Evolutionary conservation across 352 stramenopile species (phyloP), one percentile per base, ranked within the genome.

Genomic region (Pythium brachiatum): DNA sequence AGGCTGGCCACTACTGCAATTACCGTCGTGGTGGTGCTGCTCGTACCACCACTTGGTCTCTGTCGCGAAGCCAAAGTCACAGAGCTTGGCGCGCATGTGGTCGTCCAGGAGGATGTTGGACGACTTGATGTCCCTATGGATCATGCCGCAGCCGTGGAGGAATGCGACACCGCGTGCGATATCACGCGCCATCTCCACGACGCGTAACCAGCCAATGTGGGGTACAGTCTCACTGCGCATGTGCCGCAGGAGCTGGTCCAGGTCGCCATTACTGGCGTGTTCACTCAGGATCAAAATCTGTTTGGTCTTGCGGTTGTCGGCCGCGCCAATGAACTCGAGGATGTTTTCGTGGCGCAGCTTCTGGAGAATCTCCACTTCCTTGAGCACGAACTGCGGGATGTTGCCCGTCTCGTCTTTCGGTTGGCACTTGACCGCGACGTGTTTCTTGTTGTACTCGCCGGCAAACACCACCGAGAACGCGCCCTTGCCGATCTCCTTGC

Each of bases 81-180:
- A 95, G 18, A 95, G 74, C 68, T 92, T 92, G 48, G 83, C 78
- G 39, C 73, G 78, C 58, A 83, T 78, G 16, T 86, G 53, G 12
- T 84, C 76, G 59, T 94, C 86, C 32, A 95, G 73, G 38, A 95
- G 56, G 29, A 95, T 93, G 57, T 95, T 95, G 60, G 83, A 90
- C n/a, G 84, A 90, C 68, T 95, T 95, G 66, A 95, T 91, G 63
- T 95, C 86, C 13, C 86, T 78, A 53, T 95, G 86, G 57, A 95
- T 87, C 57, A 93, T 83, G 53, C 76, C 71, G 31, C 75, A 74
- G 44, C 78, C 75, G 75, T 99, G 97, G 55, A 99, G 71, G 76
- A 99, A 99, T 52, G 92, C 81, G 57, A 99, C 92, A 60, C 94
- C 96, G 52, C 88, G 75, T 0, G 96, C 93, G 7, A 85, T 74